Evolutionary conservation across 176 grass and related monocot species (phyloP), one percentile per base, ranked within the genome.

Genomic region (Oryza rufipogon): DNA sequence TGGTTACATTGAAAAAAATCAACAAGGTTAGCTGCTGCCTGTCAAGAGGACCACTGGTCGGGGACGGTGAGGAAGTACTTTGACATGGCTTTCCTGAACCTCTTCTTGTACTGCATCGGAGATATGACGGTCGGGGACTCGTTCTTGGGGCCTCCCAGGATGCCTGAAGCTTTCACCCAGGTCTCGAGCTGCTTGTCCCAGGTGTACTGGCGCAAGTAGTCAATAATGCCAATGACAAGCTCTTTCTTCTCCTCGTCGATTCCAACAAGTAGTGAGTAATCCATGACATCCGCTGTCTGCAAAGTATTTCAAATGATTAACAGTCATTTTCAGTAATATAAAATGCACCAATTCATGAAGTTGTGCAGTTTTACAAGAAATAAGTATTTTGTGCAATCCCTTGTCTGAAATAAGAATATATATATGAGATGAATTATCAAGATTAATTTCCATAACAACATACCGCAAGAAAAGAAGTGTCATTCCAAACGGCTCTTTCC

Each of bases 121-220:
- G 93, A 99, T 86, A 99, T 91, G 17, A 99, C 66, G 2, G 96
- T 99, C 11, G 96, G 96, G 13, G 96, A 78, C 39, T 91, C 86
- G 20, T 99, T 94, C 79, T 89, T 99, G 1, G 89, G 91, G 32
- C 96, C 96, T 1, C 96, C 96, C 15, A 99, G 90, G 45, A 99
- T 92, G 36, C 96, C 96, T 17, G 96, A 86, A 54, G 96, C 93
- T 71, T 99, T 99, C 72, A 90, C 96, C 96, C 91, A 95, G 4
- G 93, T 99, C 86, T 99, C 96, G 0, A 99, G 91, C 30, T 99
- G 96, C 65, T 99, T 99, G 83, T 99, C 96, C 96, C 96, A 99
- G 30, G 93, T 99, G 89, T 96, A 99, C 19, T 99, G 96, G 34
- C 96, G 89, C 90, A 99, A 65, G 93, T 90, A 99, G 72, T 99